A percentile compares a stretch with the other conserved stretches of the same genome.
Evolutionary conservation across 352 stramenopile genomes (phyloP).

Genomic region (Phytophthora idaei): DNA sequence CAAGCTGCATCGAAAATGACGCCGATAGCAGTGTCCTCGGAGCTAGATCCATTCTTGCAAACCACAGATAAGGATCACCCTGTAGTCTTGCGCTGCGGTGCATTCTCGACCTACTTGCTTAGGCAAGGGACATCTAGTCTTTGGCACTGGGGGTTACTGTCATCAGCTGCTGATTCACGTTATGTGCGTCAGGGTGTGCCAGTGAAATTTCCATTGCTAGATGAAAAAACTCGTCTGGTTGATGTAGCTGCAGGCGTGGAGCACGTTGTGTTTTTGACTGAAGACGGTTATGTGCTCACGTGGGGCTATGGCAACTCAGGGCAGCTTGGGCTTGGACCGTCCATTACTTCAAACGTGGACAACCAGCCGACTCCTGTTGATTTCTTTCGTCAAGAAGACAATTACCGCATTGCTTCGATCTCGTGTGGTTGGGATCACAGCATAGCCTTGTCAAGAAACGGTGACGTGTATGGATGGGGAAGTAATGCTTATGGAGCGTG

Average conservation of each 20-base stretch:
- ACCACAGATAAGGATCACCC: not conserved
- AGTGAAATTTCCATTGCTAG: conserved; percentile 29
- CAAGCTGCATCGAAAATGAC: conserved; percentile 28
- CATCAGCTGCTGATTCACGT: conserved; percentile 8
- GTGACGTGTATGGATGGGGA: conserved; percentile 43
- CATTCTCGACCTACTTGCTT: conserved; percentile 41
- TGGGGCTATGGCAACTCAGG: conserved; percentile 42
- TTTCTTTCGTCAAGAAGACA: conserved; percentile 31
- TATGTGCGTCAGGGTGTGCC: conserved; percentile 28
- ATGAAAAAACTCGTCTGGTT: conserved; percentile 15
- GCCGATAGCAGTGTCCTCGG: conserved; percentile 9
- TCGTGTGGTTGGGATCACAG: conserved; percentile 47
- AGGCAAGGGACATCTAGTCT: conserved; percentile 20
- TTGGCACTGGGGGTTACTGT: conserved; percentile 47
- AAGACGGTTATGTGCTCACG: conserved; percentile 37
- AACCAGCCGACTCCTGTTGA: conserved; percentile 24
- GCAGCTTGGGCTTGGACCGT: conserved; percentile 43
- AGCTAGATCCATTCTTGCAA: conserved; percentile 24
- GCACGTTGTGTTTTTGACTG: conserved; percentile 38
- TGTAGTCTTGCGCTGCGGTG: conserved; percentile 37
- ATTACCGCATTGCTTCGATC: conserved; percentile 26
- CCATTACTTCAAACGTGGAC: conserved; percentile 15
- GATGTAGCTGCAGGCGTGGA: conserved; percentile 37
- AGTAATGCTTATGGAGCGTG: conserved; percentile 46
- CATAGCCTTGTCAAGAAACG: conserved; percentile 30